Conservation (phyloP, 2,329 filamentous ascomycete species). For the Diaporthe aspalathi region DNA sequence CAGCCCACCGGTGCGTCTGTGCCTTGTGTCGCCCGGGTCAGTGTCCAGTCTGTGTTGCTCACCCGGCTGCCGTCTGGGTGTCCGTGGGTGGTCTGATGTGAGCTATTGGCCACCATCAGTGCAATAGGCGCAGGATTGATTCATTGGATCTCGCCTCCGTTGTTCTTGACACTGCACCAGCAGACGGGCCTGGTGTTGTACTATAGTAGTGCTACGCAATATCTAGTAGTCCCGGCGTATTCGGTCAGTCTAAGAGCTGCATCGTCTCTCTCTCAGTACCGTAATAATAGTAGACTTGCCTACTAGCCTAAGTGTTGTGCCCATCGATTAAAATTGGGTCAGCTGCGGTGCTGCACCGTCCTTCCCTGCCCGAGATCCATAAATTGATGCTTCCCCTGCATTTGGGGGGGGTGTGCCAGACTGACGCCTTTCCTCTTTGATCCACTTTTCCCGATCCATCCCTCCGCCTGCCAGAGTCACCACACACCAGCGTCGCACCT, state of each 20-base stretch:
- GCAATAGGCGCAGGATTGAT: neutral
- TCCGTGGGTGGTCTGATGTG: neutral
- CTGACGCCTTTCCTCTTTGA: constrained; percentile 25
- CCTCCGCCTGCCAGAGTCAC: too few species aligned
- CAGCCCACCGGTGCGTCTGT: neutral
- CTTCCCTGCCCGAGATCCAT: constrained; percentile 27
- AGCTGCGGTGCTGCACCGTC: constrained; percentile 3
- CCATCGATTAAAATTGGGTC: constrained; percentile 14
- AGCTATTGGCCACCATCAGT: neutral
- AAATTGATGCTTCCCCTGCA: constrained; percentile 31
- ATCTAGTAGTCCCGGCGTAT: too few species aligned
- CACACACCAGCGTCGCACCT: constrained; percentile 32
- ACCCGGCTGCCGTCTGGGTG: neutral
- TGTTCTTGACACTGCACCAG: neutral
- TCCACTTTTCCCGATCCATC: constrained; percentile 31
- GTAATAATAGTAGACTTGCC: neutral
- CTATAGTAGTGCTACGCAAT: too few species aligned
- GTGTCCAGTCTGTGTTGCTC: constrained; percentile 1
- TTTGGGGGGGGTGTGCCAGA: constrained; percentile 28
- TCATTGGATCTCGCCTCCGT: neutral
- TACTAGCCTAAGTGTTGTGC: neutral
- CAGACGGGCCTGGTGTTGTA: neutral
- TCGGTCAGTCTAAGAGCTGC: too few species aligned
- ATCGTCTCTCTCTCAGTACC: neutral
- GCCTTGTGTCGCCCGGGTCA: constrained; percentile 9